Conservation (phyloP, 1,284 basidiomycete genomes). For the Marasmius tenuissimus region DNA sequence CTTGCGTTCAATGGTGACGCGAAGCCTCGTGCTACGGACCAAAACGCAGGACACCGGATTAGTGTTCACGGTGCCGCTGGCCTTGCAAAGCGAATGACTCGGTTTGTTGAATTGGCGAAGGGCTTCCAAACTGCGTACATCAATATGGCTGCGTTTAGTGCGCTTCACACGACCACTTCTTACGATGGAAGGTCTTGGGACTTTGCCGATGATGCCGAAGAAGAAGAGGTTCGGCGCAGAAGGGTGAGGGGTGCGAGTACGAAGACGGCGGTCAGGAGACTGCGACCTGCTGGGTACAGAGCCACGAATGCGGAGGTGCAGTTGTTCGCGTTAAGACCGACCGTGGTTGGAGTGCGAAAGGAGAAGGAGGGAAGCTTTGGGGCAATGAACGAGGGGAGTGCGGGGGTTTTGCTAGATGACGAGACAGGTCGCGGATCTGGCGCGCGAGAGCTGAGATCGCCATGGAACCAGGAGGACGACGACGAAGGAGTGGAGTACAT, state of each 20-base stretch:
- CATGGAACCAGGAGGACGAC: not conserved
- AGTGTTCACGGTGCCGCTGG: not conserved
- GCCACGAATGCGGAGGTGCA: constrained; percentile 5
- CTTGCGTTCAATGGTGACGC: not conserved
- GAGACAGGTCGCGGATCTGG: not conserved
- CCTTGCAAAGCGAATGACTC: constrained; percentile 26
- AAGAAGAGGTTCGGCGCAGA: not conserved
- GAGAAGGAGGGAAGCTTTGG: not conserved
- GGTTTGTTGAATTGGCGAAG: constrained; percentile 50
- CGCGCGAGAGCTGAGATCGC: not conserved
- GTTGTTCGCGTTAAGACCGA: not conserved
- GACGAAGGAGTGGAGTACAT: constrained; percentile 22
- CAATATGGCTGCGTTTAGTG: constrained; percentile 48
- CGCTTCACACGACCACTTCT: not conserved
- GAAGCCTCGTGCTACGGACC: not conserved
- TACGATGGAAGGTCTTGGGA: constrained; percentile 6
- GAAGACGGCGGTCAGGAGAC: not conserved
- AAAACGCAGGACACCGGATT: not conserved
- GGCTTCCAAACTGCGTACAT: constrained; percentile 60
- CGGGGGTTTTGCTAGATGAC: not conserved
- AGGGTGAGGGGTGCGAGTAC: not conserved
- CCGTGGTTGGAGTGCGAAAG: constrained; percentile 2
- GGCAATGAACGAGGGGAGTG: not conserved
- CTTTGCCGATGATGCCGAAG: constrained; percentile 28
- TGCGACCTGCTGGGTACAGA: constrained; percentile 12